Conservation (phyloP, 2,329 filamentous ascomycete genomes). For the Sporothrix schenckii region DNA sequence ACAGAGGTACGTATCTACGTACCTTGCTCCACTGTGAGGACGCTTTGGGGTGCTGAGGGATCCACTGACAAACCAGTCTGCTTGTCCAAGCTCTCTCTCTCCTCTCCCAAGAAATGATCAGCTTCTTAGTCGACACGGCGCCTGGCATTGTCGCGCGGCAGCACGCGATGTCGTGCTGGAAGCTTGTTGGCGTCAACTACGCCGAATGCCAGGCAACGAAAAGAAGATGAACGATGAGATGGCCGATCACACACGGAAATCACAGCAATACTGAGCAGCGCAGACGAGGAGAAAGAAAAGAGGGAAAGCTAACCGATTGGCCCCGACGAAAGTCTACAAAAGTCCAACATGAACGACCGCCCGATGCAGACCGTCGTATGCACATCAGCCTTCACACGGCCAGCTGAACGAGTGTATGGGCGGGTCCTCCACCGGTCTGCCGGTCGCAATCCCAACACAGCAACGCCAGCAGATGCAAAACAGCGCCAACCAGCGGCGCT, state of each 20-base stretch:
- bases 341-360: background rate
- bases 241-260: constrained; percentile 7
- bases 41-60: too few species aligned
- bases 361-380: background rate
- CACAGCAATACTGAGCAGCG: background rate
- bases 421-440: constrained; percentile 1
- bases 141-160: background rate
- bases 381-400: background rate
- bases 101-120: background rate
- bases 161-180: constrained; percentile 24
- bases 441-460: constrained; percentile 15
- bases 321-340: background rate
- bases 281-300: background rate
- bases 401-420: background rate
- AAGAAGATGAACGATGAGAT: background rate
- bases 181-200: too few species aligned
- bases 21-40: background rate
- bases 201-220: background rate
- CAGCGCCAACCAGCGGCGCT: constrained; percentile 9
- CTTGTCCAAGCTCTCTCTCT: background rate
- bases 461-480: too few species aligned
- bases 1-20: constrained; percentile 26
- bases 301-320: background rate
- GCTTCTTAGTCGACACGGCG: background rate
- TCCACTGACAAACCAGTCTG: too few species aligned